Percentiles rank a stretch among this genome's conserved stretches.
Conservation (phyloP, 2,329 filamentous ascomycete species). For the Fusarium sp. region DNA sequence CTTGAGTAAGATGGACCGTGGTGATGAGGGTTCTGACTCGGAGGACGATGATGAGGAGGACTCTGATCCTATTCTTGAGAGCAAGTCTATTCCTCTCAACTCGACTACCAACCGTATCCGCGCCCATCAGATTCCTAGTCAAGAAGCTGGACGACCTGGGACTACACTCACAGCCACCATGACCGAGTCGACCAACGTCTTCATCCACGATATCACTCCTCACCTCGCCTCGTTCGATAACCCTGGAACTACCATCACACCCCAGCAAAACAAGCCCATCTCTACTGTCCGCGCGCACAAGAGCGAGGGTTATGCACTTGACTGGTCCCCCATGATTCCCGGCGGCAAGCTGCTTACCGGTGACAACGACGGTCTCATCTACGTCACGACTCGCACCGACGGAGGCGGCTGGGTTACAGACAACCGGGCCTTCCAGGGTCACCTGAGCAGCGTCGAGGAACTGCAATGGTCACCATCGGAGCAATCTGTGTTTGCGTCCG, state of each 20-base stretch:
- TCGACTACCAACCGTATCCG: constrained; percentile 96
- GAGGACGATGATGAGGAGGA: constrained; percentile 82
- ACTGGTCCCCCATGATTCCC: constrained; percentile 86
- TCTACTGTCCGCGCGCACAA: constrained; percentile 92
- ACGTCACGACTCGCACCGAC: constrained; percentile 85
- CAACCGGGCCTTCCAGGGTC: constrained; percentile 83
- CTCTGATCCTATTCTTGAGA: constrained; percentile 92
- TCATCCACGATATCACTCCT: constrained; percentile 94
- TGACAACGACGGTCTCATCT: constrained; percentile 91
- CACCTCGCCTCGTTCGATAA: constrained; percentile 91
- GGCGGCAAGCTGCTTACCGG: constrained; percentile 90
- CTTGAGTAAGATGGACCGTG: constrained; percentile 85
- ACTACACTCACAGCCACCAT: constrained; percentile 90
- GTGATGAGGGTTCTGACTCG: constrained; percentile 75
- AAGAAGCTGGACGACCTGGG: constrained; percentile 77
- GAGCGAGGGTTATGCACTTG: constrained; percentile 93
- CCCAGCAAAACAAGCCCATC: constrained; percentile 88
- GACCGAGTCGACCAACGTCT: constrained; percentile 88
- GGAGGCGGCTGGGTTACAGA: constrained; percentile 93
- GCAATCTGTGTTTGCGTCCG: constrained; percentile 92
- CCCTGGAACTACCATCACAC: constrained; percentile 82
- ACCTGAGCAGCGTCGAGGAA: constrained; percentile 90
- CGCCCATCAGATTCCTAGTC: constrained; percentile 80
- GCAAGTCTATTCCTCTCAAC: constrained; percentile 85
- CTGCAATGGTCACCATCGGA: constrained; percentile 97